Base-by-base conservation (phyloP, 306 rosid genomes). In the Styphnolobium japonicum region DNA sequence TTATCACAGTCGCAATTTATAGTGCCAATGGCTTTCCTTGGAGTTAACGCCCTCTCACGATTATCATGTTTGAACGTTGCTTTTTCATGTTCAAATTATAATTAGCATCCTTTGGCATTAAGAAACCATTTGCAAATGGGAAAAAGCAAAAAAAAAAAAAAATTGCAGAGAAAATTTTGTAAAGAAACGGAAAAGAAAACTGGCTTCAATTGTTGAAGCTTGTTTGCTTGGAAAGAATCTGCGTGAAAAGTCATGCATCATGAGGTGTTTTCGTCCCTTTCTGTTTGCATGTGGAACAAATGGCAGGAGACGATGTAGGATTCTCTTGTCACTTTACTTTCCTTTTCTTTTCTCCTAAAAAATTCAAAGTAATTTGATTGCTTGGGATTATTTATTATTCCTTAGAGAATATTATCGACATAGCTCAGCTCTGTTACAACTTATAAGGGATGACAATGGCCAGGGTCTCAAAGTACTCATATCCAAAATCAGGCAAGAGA, bases 11-110 rank as follows among this genome's bases (percentile, higher is more conserved):
- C 45, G 2, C 77, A 46, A 63, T 79, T 63, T 83, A 83, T 82
- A 79, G 60, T 18, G 37, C 21, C 23, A 52, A 29, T 31, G 36
- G 29, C 16, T 29, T n/a, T 2, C 84, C 37, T 88, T 25, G 86
- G 36, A 74, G 45, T 70, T 81, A 86, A 74, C 89, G 90, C 82
- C 82, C 0, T 7, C 70, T 77, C 87, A 68, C 34, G 21, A 71
- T 39, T 74, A 16, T 36, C 74, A 29, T 70, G 15, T 72, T 81
- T 46, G 0, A 10, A 40, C 39, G 4, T 53, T 82, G 21, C 45
- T 71, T 82, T 78, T 71, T 36, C 69, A 73, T 39, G 72, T 75
- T 56, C 7, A 16, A 3, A 45, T 2, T 67, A 3, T 0, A 34
- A 6, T 23, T 6, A 36, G 58, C 39, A 43, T 78, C 61, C 23